A percentile compares a stretch with the other conserved stretches of the same genome.
These are phyloP conservation scores for Phaffia australis DNA, from an alignment of 768 basidiomycete genomes.

Conservation along the genomic window DNA sequence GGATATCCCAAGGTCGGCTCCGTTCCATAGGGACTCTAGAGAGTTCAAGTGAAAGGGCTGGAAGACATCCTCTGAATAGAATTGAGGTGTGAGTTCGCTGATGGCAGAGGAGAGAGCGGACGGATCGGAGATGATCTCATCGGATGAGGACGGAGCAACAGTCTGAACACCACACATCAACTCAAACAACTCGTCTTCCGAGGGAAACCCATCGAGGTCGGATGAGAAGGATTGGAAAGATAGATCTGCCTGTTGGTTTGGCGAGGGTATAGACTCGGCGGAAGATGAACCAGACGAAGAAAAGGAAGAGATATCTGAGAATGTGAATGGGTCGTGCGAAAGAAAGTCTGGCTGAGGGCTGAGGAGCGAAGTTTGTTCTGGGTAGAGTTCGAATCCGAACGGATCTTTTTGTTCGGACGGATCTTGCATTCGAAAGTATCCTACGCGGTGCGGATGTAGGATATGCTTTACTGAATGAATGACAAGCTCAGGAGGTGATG, in stretches of 20 bases:
- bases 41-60: constrained; percentile 7
- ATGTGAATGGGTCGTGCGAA: no score
- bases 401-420: no score
- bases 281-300: not conserved
- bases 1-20: no score
- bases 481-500: no score
- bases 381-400: no score
- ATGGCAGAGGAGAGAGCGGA: not conserved
- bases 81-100: not conserved
- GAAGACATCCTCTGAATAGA: constrained; percentile 1
- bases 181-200: constrained; percentile 15
- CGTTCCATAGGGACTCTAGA: not conserved
- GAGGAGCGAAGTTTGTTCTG: no score
- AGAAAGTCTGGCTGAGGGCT: no score
- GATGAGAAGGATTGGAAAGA: constrained; percentile 4
- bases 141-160: not conserved
- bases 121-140: constrained; percentile 8
- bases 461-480: no score
- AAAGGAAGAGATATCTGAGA: not conserved
- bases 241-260: not conserved
- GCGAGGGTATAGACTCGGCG: not conserved
- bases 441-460: no score
- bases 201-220: constrained; percentile 2
- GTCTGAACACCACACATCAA: constrained; percentile 7
- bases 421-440: no score